Evolutionary conservation across 2,329 filamentous ascomycete genomes (phyloP).

Genomic region (Hypoxylon sp.): DNA sequence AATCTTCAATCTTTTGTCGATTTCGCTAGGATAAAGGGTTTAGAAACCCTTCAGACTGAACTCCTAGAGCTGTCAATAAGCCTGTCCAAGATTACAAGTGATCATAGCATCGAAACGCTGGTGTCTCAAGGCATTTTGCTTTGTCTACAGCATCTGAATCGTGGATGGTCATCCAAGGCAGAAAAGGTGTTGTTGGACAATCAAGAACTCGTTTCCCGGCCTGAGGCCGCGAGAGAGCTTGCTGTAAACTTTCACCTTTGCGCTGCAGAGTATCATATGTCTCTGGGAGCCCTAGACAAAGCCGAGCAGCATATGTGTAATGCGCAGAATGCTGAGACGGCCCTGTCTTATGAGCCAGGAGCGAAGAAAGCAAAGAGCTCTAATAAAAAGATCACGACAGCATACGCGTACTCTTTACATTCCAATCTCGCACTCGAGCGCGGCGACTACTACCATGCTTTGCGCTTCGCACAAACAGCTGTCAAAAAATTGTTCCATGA

Average conservation of each 20-base stretch:
- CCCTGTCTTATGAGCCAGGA: constrained; percentile 40
- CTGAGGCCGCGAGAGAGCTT: constrained; percentile 58
- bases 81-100: constrained; percentile 57
- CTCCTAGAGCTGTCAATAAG: constrained; percentile 62
- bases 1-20: constrained; percentile 66
- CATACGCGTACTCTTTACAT: constrained; percentile 72
- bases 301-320: constrained; percentile 61
- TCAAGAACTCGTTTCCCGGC: constrained; percentile 61
- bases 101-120: constrained; percentile 55
- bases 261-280: constrained; percentile 80
- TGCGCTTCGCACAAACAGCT: constrained; percentile 68
- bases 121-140: constrained; percentile 63
- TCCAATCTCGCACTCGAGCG: constrained; percentile 75
- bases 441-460: constrained; percentile 70
- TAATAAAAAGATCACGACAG: constrained; percentile 65
- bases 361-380: constrained; percentile 56
- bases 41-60: constrained; percentile 60
- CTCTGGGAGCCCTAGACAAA: constrained; percentile 74
- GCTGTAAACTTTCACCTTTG: constrained; percentile 73
- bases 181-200: constrained; percentile 69
- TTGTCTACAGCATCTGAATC: constrained; percentile 65
- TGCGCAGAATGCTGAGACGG: constrained; percentile 57
- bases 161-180: constrained; percentile 66
- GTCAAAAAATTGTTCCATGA: constrained; percentile 69
- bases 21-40: constrained; percentile 65